Evolutionary conservation across 2,329 filamentous ascomycete species (phyloP).

Genomic region (Sporothrix luriei): DNA sequence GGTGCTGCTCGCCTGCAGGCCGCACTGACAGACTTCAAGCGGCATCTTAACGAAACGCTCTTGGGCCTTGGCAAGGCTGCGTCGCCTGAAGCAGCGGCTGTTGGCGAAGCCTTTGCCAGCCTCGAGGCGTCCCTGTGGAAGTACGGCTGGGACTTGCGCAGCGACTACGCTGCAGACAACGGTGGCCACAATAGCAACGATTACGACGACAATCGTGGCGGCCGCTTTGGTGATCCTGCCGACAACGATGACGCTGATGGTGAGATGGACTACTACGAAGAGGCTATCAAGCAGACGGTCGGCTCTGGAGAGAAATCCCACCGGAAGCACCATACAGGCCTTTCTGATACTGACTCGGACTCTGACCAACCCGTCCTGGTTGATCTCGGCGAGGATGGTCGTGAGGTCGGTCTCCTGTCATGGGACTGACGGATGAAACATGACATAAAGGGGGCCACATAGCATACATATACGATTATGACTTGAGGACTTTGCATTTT

Average conservation of each 20-base stretch:
- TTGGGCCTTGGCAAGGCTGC: constrained; percentile 43
- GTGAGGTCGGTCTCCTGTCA: constrained; percentile 55
- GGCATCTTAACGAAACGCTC: constrained; percentile 54
- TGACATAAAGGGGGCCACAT: neutral
- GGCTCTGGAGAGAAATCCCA: neutral
- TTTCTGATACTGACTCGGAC: constrained; percentile 35
- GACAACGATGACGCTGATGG: constrained; percentile 25
- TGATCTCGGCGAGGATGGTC: constrained; percentile 55
- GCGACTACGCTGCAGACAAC: constrained; percentile 50
- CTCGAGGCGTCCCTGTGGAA: constrained; percentile 54
- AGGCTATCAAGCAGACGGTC: neutral
- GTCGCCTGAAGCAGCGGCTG: constrained; percentile 48
- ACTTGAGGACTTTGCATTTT: neutral
- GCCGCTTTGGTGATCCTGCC: constrained; percentile 2
- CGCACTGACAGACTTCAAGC: constrained; percentile 58
- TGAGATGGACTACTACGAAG: constrained; percentile 28
- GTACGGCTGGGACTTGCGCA: constrained; percentile 59
- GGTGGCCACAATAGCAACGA: constrained; percentile 38
- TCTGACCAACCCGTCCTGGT: constrained; percentile 59
- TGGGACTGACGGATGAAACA: constrained; percentile 43
- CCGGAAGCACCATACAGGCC: constrained; percentile 1
- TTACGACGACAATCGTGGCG: constrained; percentile 7
- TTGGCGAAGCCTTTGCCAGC: constrained; percentile 53
- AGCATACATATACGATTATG: neutral
- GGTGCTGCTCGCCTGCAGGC: constrained; percentile 47